phyloP scores from a whole-genome alignment of 805 yeast species.

The Kodamaea jinghongensis region DNA sequence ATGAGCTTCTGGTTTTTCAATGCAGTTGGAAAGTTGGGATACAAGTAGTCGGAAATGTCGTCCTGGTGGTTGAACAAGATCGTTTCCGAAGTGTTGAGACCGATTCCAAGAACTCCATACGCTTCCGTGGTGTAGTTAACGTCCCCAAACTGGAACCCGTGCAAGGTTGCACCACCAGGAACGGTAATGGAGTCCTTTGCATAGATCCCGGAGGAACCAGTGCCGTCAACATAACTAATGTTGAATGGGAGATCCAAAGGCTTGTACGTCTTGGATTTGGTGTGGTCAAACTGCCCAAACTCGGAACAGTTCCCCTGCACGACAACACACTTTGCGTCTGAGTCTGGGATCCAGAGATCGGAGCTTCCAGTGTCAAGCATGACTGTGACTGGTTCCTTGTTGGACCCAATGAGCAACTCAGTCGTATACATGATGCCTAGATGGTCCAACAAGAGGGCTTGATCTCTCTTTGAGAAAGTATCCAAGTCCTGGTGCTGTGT shows the following conservation, averaged over 20 bases:
- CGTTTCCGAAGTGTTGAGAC: conserved; percentile 5
- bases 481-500: too few species aligned
- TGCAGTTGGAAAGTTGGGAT: conserved; percentile 12
- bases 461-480: too few species aligned
- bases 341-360: conserved; percentile 11
- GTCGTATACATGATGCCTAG: background rate
- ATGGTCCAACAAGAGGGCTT: too few species aligned
- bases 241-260: conserved; percentile 3
- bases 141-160: conserved; percentile 9
- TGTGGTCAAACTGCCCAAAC: conserved; percentile 7
- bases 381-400: conserved; percentile 9
- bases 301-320: background rate
- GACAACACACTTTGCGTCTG: conserved; percentile 5
- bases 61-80: background rate
- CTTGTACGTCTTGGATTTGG: conserved; percentile 5
- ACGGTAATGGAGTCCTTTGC: conserved; percentile 8
- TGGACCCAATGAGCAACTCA: conserved; percentile 7
- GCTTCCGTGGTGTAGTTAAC: conserved; percentile 2
- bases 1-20: conserved; percentile 13
- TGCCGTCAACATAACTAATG: conserved; percentile 7
- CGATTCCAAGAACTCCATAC: conserved; percentile 10
- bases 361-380: conserved; percentile 13
- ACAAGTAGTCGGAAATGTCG: conserved; percentile 3
- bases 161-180: conserved; percentile 6
- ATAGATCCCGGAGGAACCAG: conserved; percentile 8